A percentile compares a stretch with the other conserved stretches of the same genome.
Evolutionary conservation across 2,329 filamentous ascomycete genomes (phyloP).

Genomic region (Trichoderma sp.): DNA sequence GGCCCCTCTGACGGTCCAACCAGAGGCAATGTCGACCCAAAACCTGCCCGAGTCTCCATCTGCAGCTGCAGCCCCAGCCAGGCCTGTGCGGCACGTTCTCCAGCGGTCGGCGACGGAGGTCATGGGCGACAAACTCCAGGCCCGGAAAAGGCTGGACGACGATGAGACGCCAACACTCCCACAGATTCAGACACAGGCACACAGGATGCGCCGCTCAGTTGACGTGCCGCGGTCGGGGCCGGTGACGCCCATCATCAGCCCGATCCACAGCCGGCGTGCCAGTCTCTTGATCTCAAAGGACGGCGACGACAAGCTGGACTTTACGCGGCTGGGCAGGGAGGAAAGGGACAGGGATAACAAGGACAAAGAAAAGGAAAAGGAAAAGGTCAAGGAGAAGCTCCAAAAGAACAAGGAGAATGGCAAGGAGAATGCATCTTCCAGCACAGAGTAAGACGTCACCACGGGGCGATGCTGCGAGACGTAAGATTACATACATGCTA

Average conservation of each 20-base stretch:
- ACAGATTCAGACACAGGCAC: not conserved
- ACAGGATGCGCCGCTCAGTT: slow-evolving; percentile 39
- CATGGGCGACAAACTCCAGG: slow-evolving; percentile 39
- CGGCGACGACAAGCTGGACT: slow-evolving; percentile 29
- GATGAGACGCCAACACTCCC: slow-evolving; percentile 24
- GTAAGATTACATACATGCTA: not conserved
- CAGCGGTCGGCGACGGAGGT: slow-evolving; percentile 56
- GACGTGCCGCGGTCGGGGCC: slow-evolving; percentile 47
- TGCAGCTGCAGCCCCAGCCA: slow-evolving; percentile 20
- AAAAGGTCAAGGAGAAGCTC: slow-evolving; percentile 28
- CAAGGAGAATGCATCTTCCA: slow-evolving; percentile 27
- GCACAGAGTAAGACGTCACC: slow-evolving; percentile 33
- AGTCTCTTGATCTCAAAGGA: slow-evolving; percentile 39
- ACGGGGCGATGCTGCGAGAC: not conserved
- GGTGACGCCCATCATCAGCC: slow-evolving; percentile 43
- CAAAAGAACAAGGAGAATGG: slow-evolving; percentile 36
- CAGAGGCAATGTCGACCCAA: slow-evolving; percentile 22
- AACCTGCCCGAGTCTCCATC: slow-evolving; percentile 26
- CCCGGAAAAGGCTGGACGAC: slow-evolving; percentile 34
- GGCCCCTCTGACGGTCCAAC: slow-evolving; percentile 14
- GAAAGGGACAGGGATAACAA: slow-evolving; percentile 28
- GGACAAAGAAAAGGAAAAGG: slow-evolving; percentile 29
- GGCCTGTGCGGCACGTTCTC: slow-evolving; percentile 48
- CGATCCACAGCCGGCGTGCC: slow-evolving; percentile 43
- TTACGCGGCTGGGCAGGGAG: slow-evolving; percentile 35